Base-by-base conservation (phyloP, 371 early-diverging fungal species). In the Mucor irregularis region DNA sequence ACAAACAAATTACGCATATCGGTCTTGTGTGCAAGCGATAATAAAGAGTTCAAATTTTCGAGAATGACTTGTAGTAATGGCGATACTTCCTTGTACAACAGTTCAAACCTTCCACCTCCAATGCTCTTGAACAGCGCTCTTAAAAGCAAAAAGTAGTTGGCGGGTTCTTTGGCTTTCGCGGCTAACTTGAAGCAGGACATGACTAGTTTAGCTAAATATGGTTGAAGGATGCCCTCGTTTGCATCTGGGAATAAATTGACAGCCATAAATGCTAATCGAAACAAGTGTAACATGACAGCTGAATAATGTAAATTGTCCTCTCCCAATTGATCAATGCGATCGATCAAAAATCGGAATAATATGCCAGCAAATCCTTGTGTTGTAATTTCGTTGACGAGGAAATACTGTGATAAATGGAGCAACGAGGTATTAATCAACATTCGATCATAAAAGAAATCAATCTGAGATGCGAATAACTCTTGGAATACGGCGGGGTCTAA, bases 401-500 rank as follows among this genome's bases (percentile, higher is more conserved):
- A 89, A 59, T 87, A 92, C 58, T 98, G 97, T 0, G 96, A 91
- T 28, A 97, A 78, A 33, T 90, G 86, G 6, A 96, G 72, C 2
- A 96, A 76, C 8, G 92, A 84, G 0, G 87, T 83, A 63, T 97
- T 92, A 62, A 78, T 70, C 21, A 96, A 65, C 58, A 92, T 90
- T 16, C 87, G 83, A 4, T 93, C 90, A 64, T 96, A 93, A 17
- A 97, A 81, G 56, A 84, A 91, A 14, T 79, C 85, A 52, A 99
- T 89, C 64, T 97, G 90, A 1, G 94, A 86, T 4, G 90, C 75
- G 60, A 98, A 92, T 4, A 99, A 86, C 60, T 99, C 99, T 66
- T 96, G 96, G 69, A 97, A 97, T 1, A 96, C 84, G 4, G 94
- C 86, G 0, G 94, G 92, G 57, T 98, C 97, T 8, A 97, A 69